Evolutionary conservation across 1,139 yeast genomes (phyloP).

Genomic region (Nakaseomyces sp.): DNA sequence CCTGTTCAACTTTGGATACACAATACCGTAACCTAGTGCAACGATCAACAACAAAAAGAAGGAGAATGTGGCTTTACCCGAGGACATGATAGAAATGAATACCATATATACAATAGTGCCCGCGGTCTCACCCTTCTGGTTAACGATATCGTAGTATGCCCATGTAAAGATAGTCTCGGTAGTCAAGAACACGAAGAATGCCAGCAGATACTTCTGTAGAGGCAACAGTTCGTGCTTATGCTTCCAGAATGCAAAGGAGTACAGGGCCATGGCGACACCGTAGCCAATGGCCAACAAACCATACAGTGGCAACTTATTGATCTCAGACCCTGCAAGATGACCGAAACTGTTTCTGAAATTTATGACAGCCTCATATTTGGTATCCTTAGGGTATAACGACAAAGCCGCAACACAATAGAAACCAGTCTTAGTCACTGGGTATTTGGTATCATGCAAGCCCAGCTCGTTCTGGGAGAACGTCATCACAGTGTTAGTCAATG

Average conservation of each 20-base stretch:
- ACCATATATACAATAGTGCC: slow-evolving; percentile 70
- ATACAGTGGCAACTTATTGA: slow-evolving; percentile 83
- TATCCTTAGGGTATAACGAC: slow-evolving; percentile 23
- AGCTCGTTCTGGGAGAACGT: slow-evolving; percentile 47
- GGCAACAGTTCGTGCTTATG: slow-evolving; percentile 84
- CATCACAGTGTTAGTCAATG: slow-evolving; percentile 39
- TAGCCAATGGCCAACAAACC: slow-evolving; percentile 81
- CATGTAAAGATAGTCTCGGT: slow-evolving; percentile 80
- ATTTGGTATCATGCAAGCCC: slow-evolving; percentile 55
- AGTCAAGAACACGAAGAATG: slow-evolving; percentile 74
- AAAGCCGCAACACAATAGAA: slow-evolving; percentile 83
- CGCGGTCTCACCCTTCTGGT: slow-evolving; percentile 49
- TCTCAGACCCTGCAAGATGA: slow-evolving; percentile 77
- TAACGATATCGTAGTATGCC: slow-evolving; percentile 83
- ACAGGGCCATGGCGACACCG: slow-evolving; percentile 69
- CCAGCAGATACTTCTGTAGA: slow-evolving; percentile 81
- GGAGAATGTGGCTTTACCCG: slow-evolving; percentile 78
- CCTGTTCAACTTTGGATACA: slow-evolving; percentile 70
- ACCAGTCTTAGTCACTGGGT: slow-evolving; percentile 66
- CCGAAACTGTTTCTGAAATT: slow-evolving; percentile 91
- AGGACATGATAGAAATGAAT: slow-evolving; percentile 67
- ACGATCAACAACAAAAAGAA: slow-evolving; percentile 80
- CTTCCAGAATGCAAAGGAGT: slow-evolving; percentile 77
- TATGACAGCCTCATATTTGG: slow-evolving; percentile 53
- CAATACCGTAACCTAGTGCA: slow-evolving; percentile 91